A percentile compares a stretch with the other conserved stretches of the same genome.
Evolutionary conservation across 495 filamentous ascomycete genomes (phyloP).

Genomic region (Neurospora intermedia): DNA sequence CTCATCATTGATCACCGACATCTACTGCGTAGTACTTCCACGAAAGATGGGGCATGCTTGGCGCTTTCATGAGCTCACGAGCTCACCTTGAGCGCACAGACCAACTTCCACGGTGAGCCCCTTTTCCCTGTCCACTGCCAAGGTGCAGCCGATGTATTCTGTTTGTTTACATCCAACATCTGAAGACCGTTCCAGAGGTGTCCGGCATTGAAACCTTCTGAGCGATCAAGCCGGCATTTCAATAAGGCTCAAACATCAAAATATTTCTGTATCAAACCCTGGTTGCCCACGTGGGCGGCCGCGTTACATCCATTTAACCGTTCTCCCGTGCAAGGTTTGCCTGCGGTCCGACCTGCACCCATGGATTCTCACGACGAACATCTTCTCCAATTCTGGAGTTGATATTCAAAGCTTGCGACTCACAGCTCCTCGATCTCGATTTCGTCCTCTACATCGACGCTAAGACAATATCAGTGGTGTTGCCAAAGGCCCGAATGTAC

Average conservation of each 20-base stretch:
- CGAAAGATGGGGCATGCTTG: background rate
- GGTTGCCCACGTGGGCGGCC: background rate
- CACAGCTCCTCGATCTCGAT: background rate
- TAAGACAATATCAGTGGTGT: background rate
- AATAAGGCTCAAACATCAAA: background rate
- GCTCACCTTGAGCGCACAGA: background rate
- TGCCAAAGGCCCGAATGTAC: background rate
- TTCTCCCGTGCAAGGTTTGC: background rate
- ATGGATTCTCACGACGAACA: background rate
- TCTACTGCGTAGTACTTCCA: background rate
- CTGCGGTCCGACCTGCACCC: background rate
- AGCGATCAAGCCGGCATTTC: too few species aligned
- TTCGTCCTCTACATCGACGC: background rate
- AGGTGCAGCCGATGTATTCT: background rate
- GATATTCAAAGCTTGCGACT: background rate
- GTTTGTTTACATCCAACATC: background rate
- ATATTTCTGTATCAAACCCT: background rate
- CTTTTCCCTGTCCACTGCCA: background rate
- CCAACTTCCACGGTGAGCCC: background rate
- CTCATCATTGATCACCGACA: background rate
- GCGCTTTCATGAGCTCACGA: background rate
- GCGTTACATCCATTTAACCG: background rate
- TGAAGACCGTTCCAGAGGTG: too few species aligned
- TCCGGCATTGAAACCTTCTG: too few species aligned
- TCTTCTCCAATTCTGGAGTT: too few species aligned